These are phyloP conservation scores for Zymoseptoria pseudotritici DNA, from an alignment of 2,329 filamentous ascomycete genomes.

Conservation along the genomic window DNA sequence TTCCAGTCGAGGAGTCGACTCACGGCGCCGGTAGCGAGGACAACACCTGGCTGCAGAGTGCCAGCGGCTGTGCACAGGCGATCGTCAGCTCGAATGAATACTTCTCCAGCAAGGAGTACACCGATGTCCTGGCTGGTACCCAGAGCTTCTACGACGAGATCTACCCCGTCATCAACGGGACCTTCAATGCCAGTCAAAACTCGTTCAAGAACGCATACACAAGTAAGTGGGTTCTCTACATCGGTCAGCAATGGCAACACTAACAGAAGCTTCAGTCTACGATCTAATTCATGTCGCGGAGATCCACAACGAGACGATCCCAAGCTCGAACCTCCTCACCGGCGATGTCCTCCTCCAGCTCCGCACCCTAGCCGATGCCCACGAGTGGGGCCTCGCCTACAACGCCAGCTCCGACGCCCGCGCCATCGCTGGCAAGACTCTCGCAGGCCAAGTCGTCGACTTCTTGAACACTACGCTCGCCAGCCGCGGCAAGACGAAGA, in stretches of 20 bases:
- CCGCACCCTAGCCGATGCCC: slow-evolving; percentile 64
- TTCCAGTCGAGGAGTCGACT: slow-evolving; percentile 62
- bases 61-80: slow-evolving; percentile 49
- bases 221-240: slow-evolving; percentile 43
- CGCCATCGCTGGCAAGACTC: slow-evolving; percentile 41
- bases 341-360: slow-evolving; percentile 54
- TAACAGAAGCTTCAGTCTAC: slow-evolving; percentile 37
- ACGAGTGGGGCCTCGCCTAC: slow-evolving; percentile 79
- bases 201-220: slow-evolving; percentile 57
- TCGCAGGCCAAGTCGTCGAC: slow-evolving; percentile 39
- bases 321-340: slow-evolving; percentile 52
- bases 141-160: slow-evolving; percentile 48
- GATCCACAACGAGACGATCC: slow-evolving; percentile 58
- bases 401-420: slow-evolving; percentile 50
- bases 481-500: slow-evolving; percentile 32
- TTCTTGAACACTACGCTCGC: slow-evolving; percentile 40
- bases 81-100: slow-evolving; percentile 53
- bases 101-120: slow-evolving; percentile 47
- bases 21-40: slow-evolving; percentile 54
- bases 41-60: slow-evolving; percentile 51
- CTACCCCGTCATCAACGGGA: slow-evolving; percentile 45
- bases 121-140: slow-evolving; percentile 41
- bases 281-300: slow-evolving; percentile 56
- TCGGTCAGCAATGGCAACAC: not conserved
- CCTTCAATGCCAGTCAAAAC: slow-evolving; percentile 43